Conservation (phyloP, 371 early-diverging fungal genomes). For the Amoeboradix gromovi region DNA sequence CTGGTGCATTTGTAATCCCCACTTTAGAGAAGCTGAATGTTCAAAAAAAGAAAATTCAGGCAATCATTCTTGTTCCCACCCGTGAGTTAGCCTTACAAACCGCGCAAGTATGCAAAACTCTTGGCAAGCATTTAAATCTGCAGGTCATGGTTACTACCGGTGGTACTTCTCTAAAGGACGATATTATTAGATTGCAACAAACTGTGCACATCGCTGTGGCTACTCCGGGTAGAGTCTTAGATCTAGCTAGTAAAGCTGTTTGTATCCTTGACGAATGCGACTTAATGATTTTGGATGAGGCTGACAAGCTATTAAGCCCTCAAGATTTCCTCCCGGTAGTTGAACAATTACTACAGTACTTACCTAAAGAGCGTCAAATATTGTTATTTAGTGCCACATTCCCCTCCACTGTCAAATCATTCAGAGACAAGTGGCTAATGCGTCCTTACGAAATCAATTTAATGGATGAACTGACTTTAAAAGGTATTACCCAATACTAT, state of each 20-base stretch:
- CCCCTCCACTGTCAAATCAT: constrained; percentile 74
- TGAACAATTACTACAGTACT: constrained; percentile 54
- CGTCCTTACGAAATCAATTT: constrained; percentile 91
- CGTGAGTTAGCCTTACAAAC: constrained; percentile 85
- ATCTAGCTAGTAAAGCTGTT: constrained; percentile 60
- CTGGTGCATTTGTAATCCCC: constrained; percentile 78
- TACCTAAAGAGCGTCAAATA: constrained; percentile 64
- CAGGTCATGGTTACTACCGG: constrained; percentile 91
- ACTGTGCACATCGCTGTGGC: constrained; percentile 75
- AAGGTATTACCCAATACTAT: constrained; percentile 93
- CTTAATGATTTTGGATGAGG: constrained; percentile 92
- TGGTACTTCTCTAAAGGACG: constrained; percentile 87
- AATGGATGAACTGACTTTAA: constrained; percentile 91
- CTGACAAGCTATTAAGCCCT: constrained; percentile 82
- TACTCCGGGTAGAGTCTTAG: constrained; percentile 90
- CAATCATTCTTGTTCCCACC: constrained; percentile 72
- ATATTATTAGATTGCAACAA: constrained; percentile 71
- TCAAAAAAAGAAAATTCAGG: constrained; percentile 42
- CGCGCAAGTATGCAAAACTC: constrained; percentile 66
- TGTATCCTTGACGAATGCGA: constrained; percentile 55
- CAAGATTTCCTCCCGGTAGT: constrained; percentile 77
- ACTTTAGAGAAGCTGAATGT: constrained; percentile 69
- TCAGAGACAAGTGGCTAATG: constrained; percentile 68
- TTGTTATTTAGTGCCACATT: constrained; percentile 94
- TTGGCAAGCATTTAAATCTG: constrained; percentile 63